These are phyloP conservation scores for Antrodiella citrinella DNA, from an alignment of 768 basidiomycete genomes.

Conservation along the genomic window DNA sequence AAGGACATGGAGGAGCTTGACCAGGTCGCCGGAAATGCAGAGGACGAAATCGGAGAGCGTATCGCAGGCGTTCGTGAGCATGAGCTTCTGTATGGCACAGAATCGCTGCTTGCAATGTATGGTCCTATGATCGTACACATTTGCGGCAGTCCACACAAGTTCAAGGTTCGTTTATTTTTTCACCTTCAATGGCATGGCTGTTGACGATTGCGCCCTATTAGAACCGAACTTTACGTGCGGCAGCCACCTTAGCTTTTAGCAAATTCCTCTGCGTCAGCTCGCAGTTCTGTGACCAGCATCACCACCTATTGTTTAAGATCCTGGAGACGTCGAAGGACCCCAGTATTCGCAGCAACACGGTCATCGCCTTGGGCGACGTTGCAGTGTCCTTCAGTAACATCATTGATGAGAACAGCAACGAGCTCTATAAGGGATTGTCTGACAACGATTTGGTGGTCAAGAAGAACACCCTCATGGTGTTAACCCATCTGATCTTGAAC, in stretches of 20 bases:
- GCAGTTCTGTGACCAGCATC: slow-evolving; percentile 86
- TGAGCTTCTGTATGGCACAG: slow-evolving; percentile 77
- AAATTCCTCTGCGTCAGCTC: slow-evolving; percentile 96
- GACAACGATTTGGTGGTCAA: slow-evolving; percentile 86
- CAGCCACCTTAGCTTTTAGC: slow-evolving; percentile 83
- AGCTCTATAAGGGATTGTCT: slow-evolving; percentile 88
- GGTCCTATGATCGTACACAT: slow-evolving; percentile 89
- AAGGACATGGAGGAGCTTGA: slow-evolving; percentile 83
- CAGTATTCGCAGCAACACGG: slow-evolving; percentile 90
- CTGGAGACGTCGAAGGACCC: slow-evolving; percentile 88
- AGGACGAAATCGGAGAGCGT: slow-evolving; percentile 95
- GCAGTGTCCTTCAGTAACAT: slow-evolving; percentile 97
- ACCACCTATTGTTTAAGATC: slow-evolving; percentile 86
- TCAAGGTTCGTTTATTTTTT: slow-evolving; percentile 52
- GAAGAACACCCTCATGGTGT: slow-evolving; percentile 99
- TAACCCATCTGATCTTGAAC: slow-evolving; percentile 93
- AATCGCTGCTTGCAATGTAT: slow-evolving; percentile 76
- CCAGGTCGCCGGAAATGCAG: slow-evolving; percentile 94
- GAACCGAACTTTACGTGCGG: slow-evolving; percentile 81
- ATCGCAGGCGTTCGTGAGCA: slow-evolving; percentile 78
- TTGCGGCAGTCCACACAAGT: slow-evolving; percentile 83
- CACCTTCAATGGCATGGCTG: neutral
- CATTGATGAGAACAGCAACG: slow-evolving; percentile 94
- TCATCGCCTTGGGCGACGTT: slow-evolving; percentile 95
- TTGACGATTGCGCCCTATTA: slow-evolving; percentile 22